Percentiles rank a stretch among this genome's conserved stretches.
Evolutionary conservation across 2,329 filamentous ascomycete species (phyloP).

Genomic region (Phaeophleospora eucalypticola): DNA sequence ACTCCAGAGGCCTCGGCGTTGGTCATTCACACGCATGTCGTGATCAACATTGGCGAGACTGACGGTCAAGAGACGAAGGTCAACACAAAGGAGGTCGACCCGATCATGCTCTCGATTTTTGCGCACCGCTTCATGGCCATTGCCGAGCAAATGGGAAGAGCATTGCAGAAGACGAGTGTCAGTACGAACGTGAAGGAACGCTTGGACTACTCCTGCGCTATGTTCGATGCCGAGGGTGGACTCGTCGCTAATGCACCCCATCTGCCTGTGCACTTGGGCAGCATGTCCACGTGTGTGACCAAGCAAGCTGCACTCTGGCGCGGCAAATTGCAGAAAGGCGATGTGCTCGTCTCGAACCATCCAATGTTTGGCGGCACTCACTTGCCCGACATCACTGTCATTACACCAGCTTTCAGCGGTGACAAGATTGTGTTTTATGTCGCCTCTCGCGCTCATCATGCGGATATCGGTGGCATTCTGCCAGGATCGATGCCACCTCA

Average conservation of each 20-base stretch:
- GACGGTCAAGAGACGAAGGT: slow-evolving; percentile 44
- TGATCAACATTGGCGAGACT: slow-evolving; percentile 71
- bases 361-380: slow-evolving; percentile 82
- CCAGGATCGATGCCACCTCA: slow-evolving; percentile 80
- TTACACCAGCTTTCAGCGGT: slow-evolving; percentile 73
- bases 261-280: slow-evolving; percentile 74
- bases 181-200: slow-evolving; percentile 79
- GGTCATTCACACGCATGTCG: slow-evolving; percentile 78
- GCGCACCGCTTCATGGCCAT: slow-evolving; percentile 82
- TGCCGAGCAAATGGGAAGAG: slow-evolving; percentile 77
- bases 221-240: slow-evolving; percentile 72
- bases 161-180: slow-evolving; percentile 74
- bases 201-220: slow-evolving; percentile 76
- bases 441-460: slow-evolving; percentile 74
- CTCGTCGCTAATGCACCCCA: slow-evolving; percentile 76
- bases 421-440: slow-evolving; percentile 78
- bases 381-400: slow-evolving; percentile 75
- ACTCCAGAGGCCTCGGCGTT: slow-evolving; percentile 72
- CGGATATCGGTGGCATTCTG: slow-evolving; percentile 78
- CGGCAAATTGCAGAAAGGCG: slow-evolving; percentile 70
- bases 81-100: slow-evolving; percentile 60
- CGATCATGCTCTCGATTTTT: slow-evolving; percentile 74
- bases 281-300: slow-evolving; percentile 78
- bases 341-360: slow-evolving; percentile 80
- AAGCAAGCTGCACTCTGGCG: slow-evolving; percentile 78